These are phyloP conservation scores for Aphanomyces invadans DNA, from an alignment of 352 stramenopile genomes.

Conservation along the genomic window DNA sequence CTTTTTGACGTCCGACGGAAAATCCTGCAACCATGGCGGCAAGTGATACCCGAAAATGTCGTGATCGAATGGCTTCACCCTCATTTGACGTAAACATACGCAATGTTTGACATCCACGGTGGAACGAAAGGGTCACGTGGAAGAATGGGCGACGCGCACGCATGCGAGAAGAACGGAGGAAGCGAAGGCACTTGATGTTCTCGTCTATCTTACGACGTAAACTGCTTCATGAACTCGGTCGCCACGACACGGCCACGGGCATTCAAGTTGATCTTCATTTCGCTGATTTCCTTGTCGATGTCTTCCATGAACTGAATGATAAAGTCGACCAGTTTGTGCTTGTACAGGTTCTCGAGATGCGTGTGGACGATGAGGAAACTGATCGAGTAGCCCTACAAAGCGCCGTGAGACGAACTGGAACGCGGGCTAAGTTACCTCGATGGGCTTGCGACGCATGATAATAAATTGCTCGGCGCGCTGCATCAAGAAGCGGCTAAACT, in stretches of 20 bases:
- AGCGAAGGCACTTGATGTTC: background rate
- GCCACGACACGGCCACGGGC: constrained; percentile 89
- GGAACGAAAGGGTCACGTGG: no score
- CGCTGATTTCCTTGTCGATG: constrained; percentile 96
- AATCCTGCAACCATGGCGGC: no score
- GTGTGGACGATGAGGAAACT: constrained; percentile 93
- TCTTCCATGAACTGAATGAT: constrained; percentile 98
- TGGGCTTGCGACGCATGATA: constrained; percentile 88
- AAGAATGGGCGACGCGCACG: no score
- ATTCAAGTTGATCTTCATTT: constrained; percentile 96
- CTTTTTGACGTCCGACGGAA: background rate
- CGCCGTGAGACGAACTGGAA: background rate
- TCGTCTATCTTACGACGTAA: constrained; percentile 38
- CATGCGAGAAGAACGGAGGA: no score
- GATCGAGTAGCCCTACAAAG: constrained; percentile 88
- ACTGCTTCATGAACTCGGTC: constrained; percentile 93
- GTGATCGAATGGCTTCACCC: no score
- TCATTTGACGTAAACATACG: no score
- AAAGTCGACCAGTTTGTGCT: constrained; percentile 96
- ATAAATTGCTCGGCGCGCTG: constrained; percentile 93
- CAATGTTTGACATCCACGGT: no score
- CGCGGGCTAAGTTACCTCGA: constrained; percentile 38
- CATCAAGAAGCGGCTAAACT: constrained; percentile 95
- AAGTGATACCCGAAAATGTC: no score
- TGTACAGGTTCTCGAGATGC: constrained; percentile 93